These are phyloP conservation scores for Plasmodiophora brassicae DNA, from an alignment of 208 protist species.

Conservation along the genomic window DNA sequence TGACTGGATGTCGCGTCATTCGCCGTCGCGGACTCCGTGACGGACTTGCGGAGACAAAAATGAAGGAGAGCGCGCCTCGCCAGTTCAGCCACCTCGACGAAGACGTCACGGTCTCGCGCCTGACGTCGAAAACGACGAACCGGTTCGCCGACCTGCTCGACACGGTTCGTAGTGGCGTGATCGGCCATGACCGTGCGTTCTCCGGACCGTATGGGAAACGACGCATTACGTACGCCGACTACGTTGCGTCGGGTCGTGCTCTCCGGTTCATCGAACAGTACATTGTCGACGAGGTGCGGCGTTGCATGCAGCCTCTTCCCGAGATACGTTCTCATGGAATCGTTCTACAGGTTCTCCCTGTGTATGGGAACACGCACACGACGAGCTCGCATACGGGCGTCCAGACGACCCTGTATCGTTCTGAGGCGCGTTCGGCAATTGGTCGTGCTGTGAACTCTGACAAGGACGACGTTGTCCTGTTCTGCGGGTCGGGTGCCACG, in stretches of 20 bases:
- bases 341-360: slow-evolving; percentile 51
- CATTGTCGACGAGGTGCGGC: slow-evolving; percentile 44
- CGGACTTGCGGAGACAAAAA: too few relatives aligned
- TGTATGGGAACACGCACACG: slow-evolving; percentile 73
- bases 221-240: slow-evolving; percentile 61
- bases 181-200: slow-evolving; percentile 3
- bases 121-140: not conserved
- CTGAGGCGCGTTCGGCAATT: slow-evolving; percentile 62
- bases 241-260: slow-evolving; percentile 58
- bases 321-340: not conserved
- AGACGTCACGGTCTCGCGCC: not conserved
- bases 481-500: slow-evolving; percentile 61
- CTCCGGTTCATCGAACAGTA: slow-evolving; percentile 57
- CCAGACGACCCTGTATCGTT: slow-evolving; percentile 61
- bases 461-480: slow-evolving; percentile 61
- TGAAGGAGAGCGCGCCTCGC: not conserved
- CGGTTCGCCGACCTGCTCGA: not conserved
- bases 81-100: not conserved
- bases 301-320: not conserved
- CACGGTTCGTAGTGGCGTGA: not conserved
- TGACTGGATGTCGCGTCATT: too few relatives aligned
- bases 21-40: too few relatives aligned
- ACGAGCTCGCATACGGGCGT: slow-evolving; percentile 52
- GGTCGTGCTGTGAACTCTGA: slow-evolving; percentile 32
- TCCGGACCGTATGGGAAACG: slow-evolving; percentile 30